Conservation (phyloP, 1,284 basidiomycete species). For the Singerocomus inundabilis region DNA sequence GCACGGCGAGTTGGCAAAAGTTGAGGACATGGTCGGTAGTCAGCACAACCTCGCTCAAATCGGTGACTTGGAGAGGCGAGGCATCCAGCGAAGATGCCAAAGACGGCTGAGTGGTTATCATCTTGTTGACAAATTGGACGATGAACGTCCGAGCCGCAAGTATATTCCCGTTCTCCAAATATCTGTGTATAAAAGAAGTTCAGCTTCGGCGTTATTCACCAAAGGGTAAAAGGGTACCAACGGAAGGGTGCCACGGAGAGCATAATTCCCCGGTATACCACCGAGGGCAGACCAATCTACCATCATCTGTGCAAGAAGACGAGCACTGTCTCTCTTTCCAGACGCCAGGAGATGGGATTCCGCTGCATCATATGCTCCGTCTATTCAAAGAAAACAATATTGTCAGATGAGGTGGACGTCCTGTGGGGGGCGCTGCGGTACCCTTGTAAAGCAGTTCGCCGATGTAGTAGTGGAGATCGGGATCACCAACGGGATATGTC, state of each 20-base stretch:
- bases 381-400: conserved; percentile 39
- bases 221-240: conserved; percentile 38
- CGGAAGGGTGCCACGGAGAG: conserved; percentile 81
- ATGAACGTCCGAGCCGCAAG: conserved; percentile 85
- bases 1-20: conserved; percentile 83
- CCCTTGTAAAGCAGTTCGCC: conserved; percentile 89
- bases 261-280: conserved; percentile 63
- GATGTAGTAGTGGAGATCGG: conserved; percentile 80
- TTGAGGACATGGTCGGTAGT: conserved; percentile 77
- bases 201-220: background rate
- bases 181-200: conserved; percentile 38
- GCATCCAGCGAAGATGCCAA: conserved; percentile 42
- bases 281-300: conserved; percentile 67
- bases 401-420: background rate
- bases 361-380: conserved; percentile 70
- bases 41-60: conserved; percentile 65
- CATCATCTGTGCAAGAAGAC: conserved; percentile 82
- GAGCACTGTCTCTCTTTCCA: conserved; percentile 84
- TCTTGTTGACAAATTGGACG: conserved; percentile 65
- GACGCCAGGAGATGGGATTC: conserved; percentile 81
- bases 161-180: conserved; percentile 85
- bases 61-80: conserved; percentile 41
- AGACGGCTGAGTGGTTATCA: conserved; percentile 42
- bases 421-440: conserved; percentile 31
- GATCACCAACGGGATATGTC: conserved; percentile 80